Evolutionary conservation across 495 filamentous ascomycete species (phyloP), one percentile per base, ranked within the genome.

Genomic region (Penicillium pancosmium): DNA sequence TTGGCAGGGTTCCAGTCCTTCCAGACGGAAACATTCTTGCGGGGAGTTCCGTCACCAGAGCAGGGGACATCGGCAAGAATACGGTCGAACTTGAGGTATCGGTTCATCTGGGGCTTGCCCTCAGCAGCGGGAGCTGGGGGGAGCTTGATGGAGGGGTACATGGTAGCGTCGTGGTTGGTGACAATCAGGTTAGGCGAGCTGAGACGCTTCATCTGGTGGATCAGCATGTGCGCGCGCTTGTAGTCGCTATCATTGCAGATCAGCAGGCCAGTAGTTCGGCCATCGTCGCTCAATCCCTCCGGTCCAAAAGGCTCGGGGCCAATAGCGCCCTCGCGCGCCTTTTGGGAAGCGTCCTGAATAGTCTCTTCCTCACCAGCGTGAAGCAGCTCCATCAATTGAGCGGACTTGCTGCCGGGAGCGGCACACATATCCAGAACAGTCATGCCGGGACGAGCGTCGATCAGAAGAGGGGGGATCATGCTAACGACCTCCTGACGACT

Each of bases 21-120:
- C 94, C 94, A 98, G 40, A 98, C 79, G 70, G 88, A 89, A 43
- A 84, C 75, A 67, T 98, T 98, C 84, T 98, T 98, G 35, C 94
- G 82, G 16, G 86, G 75, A 2, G 94, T 98, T 25, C 94, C 94
- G 64, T 98, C 94, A 50, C 94, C 94, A 9, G 93, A 94, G 75
- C 94, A 98, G 43, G 95, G 94, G 2, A 98, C 94, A 72, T 98
- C 94, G 16, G 95, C 93, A 44, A 98, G 78, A 48, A 98, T 95
- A 50, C 94, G 88, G 70, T 98, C 94, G 66, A 96, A 98, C 76
- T 96, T 97, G 56, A 98, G 83, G 73, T 96, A 97, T 59, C 82
- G 80, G 66, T 85, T 86, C 50, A 78, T 77, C 9, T 70, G 67
- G 2, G 74, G 74, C 50, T 84, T 80, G 33, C 82, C 83, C 38